Evolutionary conservation across 495 filamentous ascomycete genomes (phyloP), one percentile per base, ranked within the genome.

Genomic region (Xylaria scruposa): DNA sequence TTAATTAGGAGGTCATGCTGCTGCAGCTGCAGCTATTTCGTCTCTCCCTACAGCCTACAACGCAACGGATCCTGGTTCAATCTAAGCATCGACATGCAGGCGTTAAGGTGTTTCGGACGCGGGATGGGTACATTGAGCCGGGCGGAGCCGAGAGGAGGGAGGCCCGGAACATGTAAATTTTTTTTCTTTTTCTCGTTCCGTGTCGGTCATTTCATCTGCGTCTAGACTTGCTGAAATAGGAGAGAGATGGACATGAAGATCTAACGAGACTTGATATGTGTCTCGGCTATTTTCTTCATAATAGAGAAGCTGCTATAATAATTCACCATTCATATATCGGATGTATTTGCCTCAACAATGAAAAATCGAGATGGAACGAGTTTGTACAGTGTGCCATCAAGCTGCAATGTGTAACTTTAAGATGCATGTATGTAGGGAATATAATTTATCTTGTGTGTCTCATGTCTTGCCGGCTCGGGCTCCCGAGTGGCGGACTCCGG

Each of bases 401-500:
- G 24, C 24, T 29, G 53, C 53, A 56, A 29, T 56, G 1, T 21
- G 33, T 8, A 60, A 38, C 58, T 38, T n/a, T 38, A 15, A 9
- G 33, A 60, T 21, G n/a, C 9, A 38, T 10, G 9, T 10, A 21
- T 3, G 31, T 21, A n/a, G 31, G 17, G 2, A 69, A 31, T 46
- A 17, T 42, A 36, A 21, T 4, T 62, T 47, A 38, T 65, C 47
- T 58, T 33, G 26, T 33, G 26, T 31, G 19, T n/a, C 53, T 40
- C 15, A 17, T 15, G n/a, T 15, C n/a, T 13, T 26, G 31, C 31
- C 26, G 19, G 44, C 46, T 66, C 63, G 63, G 63, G 38, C 24
- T 66, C 44, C 44, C 63, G 46, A 53, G n/a, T 66, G 63, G 63
- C 63, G 63, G 63, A 66, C 63, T 66, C 46, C 62, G 40, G 62